Conservation (phyloP, 257 asterid genomes). For the Ballota nigra region DNA sequence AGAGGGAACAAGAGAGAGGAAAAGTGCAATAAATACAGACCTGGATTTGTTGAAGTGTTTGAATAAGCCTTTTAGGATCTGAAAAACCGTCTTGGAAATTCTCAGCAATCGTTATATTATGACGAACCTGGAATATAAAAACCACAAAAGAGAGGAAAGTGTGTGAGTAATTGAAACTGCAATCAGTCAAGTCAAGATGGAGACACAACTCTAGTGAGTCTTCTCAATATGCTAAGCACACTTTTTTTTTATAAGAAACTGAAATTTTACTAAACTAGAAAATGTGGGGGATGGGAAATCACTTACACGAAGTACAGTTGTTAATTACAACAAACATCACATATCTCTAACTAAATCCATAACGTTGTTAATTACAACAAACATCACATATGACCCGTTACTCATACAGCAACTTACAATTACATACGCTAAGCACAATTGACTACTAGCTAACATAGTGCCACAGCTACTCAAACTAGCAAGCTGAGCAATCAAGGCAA, state of each 20-base stretch:
- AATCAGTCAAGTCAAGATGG: constrained; percentile 3
- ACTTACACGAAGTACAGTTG: not conserved
- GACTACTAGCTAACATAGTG: not conserved
- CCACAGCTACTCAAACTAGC: not conserved
- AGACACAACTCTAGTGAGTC: constrained; percentile 11
- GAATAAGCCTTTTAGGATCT: constrained; percentile 74
- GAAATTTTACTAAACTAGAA: not conserved
- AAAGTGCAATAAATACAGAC: constrained; percentile 38
- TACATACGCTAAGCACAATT: not conserved
- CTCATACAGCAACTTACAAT: not conserved
- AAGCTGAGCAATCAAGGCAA: not conserved
- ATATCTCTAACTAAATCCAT: not conserved
- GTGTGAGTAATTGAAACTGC: constrained; percentile 4
- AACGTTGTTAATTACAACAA: no score
- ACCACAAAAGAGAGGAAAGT: constrained; percentile 7
- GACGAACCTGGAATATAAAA: constrained; percentile 55
- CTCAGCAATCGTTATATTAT: constrained; percentile 70
- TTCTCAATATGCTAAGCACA: not conserved
- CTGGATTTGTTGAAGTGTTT: constrained; percentile 68
- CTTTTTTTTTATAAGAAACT: not conserved
- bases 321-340: not conserved
- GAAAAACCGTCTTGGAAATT: constrained; percentile 69
- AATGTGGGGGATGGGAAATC: not conserved
- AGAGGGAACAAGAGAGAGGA: not conserved
- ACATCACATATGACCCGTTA: not conserved